Conservation (phyloP, 345 rosid species). For the Microcos paniculata region DNA sequence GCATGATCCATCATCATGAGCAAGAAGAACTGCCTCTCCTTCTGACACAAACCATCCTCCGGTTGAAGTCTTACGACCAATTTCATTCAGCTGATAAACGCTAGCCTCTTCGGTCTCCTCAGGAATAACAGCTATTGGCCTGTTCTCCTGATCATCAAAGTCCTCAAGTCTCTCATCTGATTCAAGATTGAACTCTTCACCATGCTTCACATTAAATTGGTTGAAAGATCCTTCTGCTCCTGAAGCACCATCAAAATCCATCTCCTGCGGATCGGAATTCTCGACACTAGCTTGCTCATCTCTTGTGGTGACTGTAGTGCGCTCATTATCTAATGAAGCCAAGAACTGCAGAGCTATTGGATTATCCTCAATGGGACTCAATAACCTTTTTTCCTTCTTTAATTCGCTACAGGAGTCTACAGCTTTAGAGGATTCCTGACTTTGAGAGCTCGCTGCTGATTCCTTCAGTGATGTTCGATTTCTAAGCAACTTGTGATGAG, state of each 20-base stretch:
- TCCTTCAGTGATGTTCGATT: slow-evolving; percentile 46
- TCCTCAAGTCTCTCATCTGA: slow-evolving; percentile 80
- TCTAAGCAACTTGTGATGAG: slow-evolving; percentile 88
- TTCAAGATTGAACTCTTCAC: slow-evolving; percentile 51
- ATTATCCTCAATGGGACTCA: slow-evolving; percentile 47
- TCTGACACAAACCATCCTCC: slow-evolving; percentile 99
- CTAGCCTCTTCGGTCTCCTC: slow-evolving; percentile 60
- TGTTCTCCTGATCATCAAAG: slow-evolving; percentile 73
- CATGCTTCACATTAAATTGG: slow-evolving; percentile 29
- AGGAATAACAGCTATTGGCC: slow-evolving; percentile 31
- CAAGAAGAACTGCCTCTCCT: slow-evolving; percentile 90
- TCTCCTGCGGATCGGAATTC: slow-evolving; percentile 51
- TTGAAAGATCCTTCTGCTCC: slow-evolving; percentile 37
- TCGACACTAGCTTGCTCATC: slow-evolving; percentile 32
- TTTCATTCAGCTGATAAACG: slow-evolving; percentile 53
- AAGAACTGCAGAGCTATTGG: slow-evolving; percentile 55
- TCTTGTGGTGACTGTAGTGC: slow-evolving; percentile 16
- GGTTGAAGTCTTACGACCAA: slow-evolving; percentile 66
- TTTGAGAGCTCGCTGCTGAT: slow-evolving; percentile 30
- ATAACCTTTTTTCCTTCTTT: slow-evolving; percentile 41
- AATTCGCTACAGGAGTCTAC: slow-evolving; percentile 25
- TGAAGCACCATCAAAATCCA: slow-evolving; percentile 48
- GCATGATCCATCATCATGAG: slow-evolving; percentile 91
- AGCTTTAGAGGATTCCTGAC: slow-evolving; percentile 17
- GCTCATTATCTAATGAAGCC: slow-evolving; percentile 55